Evolutionary conservation across 2,329 filamentous ascomycete genomes (phyloP).

Genomic region (Cytospora paraplurivora): DNA sequence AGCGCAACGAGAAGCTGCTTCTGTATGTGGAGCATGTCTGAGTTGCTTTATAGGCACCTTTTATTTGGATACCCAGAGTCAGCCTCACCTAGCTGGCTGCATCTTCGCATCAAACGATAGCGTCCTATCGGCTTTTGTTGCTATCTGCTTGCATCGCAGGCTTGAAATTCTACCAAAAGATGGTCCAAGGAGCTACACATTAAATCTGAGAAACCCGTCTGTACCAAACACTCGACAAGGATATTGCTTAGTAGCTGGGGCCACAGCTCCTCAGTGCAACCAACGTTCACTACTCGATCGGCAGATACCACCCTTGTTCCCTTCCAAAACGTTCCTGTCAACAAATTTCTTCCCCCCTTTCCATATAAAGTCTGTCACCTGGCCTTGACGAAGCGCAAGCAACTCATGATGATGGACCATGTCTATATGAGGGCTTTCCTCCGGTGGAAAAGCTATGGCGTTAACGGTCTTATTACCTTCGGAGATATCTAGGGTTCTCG

Average conservation of each 20-base stretch:
- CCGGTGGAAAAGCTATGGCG: slow-evolving; percentile 27
- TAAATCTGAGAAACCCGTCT: slow-evolving; percentile 3
- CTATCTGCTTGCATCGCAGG: neutral
- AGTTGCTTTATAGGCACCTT: slow-evolving; percentile 24
- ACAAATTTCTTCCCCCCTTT: neutral
- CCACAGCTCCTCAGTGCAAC: slow-evolving; percentile 17
- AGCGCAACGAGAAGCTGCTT: slow-evolving; percentile 84
- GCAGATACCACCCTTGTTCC: slow-evolving; percentile 2
- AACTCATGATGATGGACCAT: slow-evolving; percentile 30
- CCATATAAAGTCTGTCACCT: slow-evolving; percentile 24
- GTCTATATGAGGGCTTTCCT: slow-evolving; percentile 27
- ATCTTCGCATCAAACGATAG: slow-evolving; percentile 5
- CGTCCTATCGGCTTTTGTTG: neutral
- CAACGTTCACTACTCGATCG: slow-evolving; percentile 13
- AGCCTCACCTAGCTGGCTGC: neutral
- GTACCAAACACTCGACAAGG: slow-evolving; percentile 12
- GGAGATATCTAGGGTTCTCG: slow-evolving; percentile 17
- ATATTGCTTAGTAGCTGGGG: slow-evolving; percentile 23
- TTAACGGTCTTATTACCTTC: slow-evolving; percentile 19
- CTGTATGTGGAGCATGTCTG: slow-evolving; percentile 66
- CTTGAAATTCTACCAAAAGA: neutral
- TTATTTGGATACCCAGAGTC: slow-evolving; percentile 15
- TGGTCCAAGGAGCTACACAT: neutral
- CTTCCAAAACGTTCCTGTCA: neutral
- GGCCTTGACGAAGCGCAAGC: slow-evolving; percentile 24